phyloP scores from a whole-genome alignment of 257 asterid species.

The Gentiana straminea region DNA sequence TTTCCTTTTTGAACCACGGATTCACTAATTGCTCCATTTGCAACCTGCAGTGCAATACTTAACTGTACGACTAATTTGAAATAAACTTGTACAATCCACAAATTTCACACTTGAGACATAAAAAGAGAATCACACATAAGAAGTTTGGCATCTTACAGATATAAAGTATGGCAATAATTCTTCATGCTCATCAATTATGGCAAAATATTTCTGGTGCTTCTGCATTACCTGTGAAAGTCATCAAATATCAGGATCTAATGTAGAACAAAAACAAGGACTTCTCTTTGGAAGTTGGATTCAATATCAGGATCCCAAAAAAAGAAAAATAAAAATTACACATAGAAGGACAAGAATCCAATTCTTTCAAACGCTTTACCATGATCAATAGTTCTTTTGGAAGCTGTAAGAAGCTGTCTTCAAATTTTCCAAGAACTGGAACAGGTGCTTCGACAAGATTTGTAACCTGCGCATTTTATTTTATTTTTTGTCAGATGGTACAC shows the following conservation, averaged over 20 bases:
- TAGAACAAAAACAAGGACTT: neutral
- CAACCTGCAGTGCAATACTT: constrained; percentile 47
- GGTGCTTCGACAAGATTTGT: constrained; percentile 98
- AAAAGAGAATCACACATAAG: too few relatives aligned
- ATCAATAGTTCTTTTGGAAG: constrained; percentile 86
- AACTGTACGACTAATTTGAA: constrained; percentile 7
- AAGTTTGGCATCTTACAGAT: constrained; percentile 41
- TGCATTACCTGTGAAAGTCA: constrained; percentile 75
- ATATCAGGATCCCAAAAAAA: too few relatives aligned
- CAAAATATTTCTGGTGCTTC: constrained; percentile 95
- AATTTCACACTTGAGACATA: neutral
- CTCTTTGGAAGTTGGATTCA: too few relatives aligned
- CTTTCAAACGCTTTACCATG: constrained; percentile 37
- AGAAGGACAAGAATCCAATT: neutral
- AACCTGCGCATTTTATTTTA: constrained; percentile 38
- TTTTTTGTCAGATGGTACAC: neutral
- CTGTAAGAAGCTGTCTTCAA: constrained; percentile 67
- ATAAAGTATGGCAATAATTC: constrained; percentile 74
- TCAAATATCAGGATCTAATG: constrained; percentile 12
- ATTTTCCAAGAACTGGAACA: constrained; percentile 69
- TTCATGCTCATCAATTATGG: constrained; percentile 60
- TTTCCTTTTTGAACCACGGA: constrained; percentile 79
- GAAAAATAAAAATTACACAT: constrained; percentile 1
- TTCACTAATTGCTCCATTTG: constrained; percentile 86
- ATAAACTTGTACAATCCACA: constrained; percentile 2